Base-by-base conservation (phyloP, 306 rosid species). In the Prunus davidiana region DNA sequence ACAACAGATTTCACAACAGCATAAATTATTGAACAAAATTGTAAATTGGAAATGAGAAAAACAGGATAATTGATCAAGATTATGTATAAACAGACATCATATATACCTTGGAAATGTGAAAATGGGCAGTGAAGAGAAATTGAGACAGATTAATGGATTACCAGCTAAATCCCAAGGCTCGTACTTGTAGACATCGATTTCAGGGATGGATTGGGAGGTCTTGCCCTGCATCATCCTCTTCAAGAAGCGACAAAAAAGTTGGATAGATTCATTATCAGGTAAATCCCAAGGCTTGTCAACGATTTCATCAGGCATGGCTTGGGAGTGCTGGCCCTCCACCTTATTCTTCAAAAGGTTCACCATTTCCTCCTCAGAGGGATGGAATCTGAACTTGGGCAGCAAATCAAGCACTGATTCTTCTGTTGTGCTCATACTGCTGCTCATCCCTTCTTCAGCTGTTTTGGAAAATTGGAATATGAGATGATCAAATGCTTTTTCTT, bases 121-220 rank as follows among this genome's bases (percentile, higher is more conserved):
- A 2, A 30, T 14, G 38, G 20, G 20, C 7, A 13, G 2, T 14
- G 41, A 62, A 64, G 47, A 9, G n/a, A 64, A 64, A 18, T 8
- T 18, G 19, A 64, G 25, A 38, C 11, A 18, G 49, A 27, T 20
- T 62, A 7, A 63, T 38, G 43, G 43, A 38, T 57, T 64, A 89
- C 98, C 74, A 8, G 83, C 88, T 25, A 93, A 52, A 0, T 93
- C 80, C 85, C 79, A 76, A 15, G 98, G 98, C 24, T 93, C 96
- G 3, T 5, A 61, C 15, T 78, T 76, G 86, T 80, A 77, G 58
- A 84, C 3, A 72, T 89, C 83, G 61, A 92, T 52, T 25, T 72
- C 88, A 41, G 81, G 86, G 19, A 92, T 80, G 45, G 43, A 6
- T 38, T 55, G 6, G 45, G 41, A 58, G 19, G 34, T 70, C 13